A percentile compares a stretch with the other conserved stretches of the same genome.
phyloP scores from a whole-genome alignment of 208 protist genomes.

The Plasmodiophora brassicae region DNA sequence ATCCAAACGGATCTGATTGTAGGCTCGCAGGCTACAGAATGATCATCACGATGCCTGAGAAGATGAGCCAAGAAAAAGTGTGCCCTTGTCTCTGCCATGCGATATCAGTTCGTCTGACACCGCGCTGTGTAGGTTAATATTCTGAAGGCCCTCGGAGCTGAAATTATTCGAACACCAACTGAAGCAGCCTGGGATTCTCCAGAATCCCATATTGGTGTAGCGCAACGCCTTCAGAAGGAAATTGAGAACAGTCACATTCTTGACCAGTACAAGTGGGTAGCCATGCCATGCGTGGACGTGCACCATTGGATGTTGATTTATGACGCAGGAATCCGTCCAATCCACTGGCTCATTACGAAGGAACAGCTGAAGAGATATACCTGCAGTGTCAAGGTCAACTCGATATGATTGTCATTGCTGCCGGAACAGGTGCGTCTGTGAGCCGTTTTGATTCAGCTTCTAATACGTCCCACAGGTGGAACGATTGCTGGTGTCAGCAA shows the following conservation, averaged over 20 bases:
- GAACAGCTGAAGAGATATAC: conserved; percentile 87
- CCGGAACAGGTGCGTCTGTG: conserved; percentile 63
- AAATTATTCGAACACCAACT: conserved; percentile 90
- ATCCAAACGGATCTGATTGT: too few species aligned
- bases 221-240: conserved; percentile 79
- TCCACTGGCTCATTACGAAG: conserved; percentile 85
- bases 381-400: conserved; percentile 83
- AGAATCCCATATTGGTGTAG: conserved; percentile 88
- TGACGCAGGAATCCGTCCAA: conserved; percentile 77
- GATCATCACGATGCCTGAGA: conserved; percentile 94
- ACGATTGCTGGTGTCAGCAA: conserved; percentile 86
- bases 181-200: conserved; percentile 85
- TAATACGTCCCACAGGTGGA: conserved; percentile 74
- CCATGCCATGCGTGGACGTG: not conserved
- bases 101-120: not conserved
- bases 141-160: conserved; percentile 79
- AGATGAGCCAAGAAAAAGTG: conserved; percentile 95
- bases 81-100: not conserved
- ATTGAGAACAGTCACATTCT: conserved; percentile 84
- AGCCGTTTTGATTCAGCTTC: not conserved
- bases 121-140: conserved; percentile 57
- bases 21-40: conserved; percentile 88
- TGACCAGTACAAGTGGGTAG: conserved; percentile 65
- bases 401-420: conserved; percentile 85
- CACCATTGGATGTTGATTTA: not conserved